Base-by-base conservation (phyloP, 140 eudicot species). In the Flaveria floridana region DNA sequence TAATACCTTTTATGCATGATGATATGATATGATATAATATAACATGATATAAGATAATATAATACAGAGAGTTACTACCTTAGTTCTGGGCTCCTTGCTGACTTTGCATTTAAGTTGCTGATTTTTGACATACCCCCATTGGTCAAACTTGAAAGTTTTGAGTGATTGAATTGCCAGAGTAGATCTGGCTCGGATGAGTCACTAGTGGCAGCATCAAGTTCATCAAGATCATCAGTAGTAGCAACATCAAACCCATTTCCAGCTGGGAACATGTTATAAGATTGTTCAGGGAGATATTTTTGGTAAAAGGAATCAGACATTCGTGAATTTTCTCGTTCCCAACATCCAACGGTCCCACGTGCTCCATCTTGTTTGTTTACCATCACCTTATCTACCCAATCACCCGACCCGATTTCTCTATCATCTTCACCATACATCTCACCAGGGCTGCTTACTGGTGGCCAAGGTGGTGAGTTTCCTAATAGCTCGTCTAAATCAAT, bases 381-480 rank as follows among this genome's bases (percentile, higher is more conserved):
- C 98, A 93, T 88, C 44, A 90, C 95, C 80, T 93, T 93, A 81
- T 93, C 98, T 19, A 92, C 91, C 96, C 98, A 92, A 55, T 87
- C 96, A 30, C 93, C 96, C 1, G 95, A 76, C 47, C 82, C 84
- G 34, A 48, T 73, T 3, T 91, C 96, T 71, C 80, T 85, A 48
- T 88, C 97, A 6, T 90, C 98, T 34, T 85, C 95, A 6, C 63
- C 80, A 10, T 66, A 81, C 58, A 55, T 82, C 65, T 82, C 89
- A 59, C 85, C 81, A 14, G 88, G 92, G 72, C 84, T 87, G 86
- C 76, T 81, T 77, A 85, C 83, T 0, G 91, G 95, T 2, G 98
- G 98, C 98, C 98, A 89, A 11, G 90, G 87, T 50, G 96, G 88
- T 21, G 98, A 89, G 72, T 86, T 88, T 48, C 86, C 95, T 41